phyloP scores from a whole-genome alignment of 2,329 filamentous ascomycete species.

The Penicillium vulpinum region DNA sequence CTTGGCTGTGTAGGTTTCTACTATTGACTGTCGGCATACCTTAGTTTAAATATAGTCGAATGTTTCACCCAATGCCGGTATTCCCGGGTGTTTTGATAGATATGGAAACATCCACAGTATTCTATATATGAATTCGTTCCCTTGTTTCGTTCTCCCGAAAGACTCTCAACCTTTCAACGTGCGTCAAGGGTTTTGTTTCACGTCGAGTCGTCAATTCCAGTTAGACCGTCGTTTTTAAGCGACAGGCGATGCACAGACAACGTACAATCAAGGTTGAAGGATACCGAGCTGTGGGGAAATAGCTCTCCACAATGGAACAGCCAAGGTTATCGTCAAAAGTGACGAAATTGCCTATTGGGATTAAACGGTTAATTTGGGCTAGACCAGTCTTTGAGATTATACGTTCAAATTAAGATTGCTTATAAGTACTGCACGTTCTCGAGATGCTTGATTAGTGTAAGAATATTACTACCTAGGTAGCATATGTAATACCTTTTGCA shows the following conservation, averaged over 20 bases:
- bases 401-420: background rate
- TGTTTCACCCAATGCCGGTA: background rate
- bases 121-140: background rate
- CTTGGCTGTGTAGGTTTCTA: background rate
- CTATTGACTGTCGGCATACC: background rate
- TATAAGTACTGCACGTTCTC: background rate
- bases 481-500: too few relatives aligned
- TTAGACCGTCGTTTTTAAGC: too few relatives aligned
- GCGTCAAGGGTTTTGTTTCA: background rate
- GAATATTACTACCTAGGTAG: background rate
- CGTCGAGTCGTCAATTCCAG: background rate
- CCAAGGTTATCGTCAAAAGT: background rate
- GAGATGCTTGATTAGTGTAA: background rate
- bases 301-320: background rate
- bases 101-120: background rate
- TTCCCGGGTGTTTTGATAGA: background rate
- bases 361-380: background rate
- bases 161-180: background rate
- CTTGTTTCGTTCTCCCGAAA: background rate
- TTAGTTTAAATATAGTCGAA: background rate
- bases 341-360: background rate
- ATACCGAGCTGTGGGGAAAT: constrained; percentile 5
- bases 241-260: background rate
- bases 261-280: background rate
- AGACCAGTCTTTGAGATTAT: background rate